These are phyloP conservation scores for Chrysosphaeria jannelii DNA, from an alignment of 2,329 filamentous ascomycete genomes.

Conservation along the genomic window DNA sequence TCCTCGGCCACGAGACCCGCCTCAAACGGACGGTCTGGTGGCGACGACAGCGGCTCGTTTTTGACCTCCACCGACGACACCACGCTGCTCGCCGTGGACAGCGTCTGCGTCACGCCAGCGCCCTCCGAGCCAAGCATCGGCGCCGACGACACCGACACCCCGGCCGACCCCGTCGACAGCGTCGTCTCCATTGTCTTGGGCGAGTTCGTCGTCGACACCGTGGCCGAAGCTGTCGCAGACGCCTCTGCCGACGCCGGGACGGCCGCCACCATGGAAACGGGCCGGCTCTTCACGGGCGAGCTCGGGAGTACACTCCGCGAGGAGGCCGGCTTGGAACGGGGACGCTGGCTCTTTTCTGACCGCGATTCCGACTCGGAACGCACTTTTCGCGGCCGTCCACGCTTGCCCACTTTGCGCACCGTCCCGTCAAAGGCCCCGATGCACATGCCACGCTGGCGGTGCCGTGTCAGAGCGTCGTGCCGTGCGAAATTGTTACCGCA, in stretches of 20 bases:
- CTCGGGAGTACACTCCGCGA: too few relatives aligned
- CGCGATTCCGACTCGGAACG: conserved; percentile 25
- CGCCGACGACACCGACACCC: conserved; percentile 12
- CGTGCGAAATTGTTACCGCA: conserved; percentile 87
- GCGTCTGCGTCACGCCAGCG: conserved; percentile 5
- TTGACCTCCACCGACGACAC: conserved; percentile 14
- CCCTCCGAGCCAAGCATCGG: conserved; percentile 9
- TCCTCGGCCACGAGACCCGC: conserved; percentile 3
- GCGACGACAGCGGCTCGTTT: conserved; percentile 17
- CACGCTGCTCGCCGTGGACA: too few relatives aligned
- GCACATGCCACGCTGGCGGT: conserved; percentile 89
- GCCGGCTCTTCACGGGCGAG: too few relatives aligned
- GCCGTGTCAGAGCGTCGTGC: conserved; percentile 79
- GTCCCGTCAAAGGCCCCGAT: conserved; percentile 72
- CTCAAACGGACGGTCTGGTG: conserved; percentile 8
- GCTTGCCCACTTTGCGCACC: conserved; percentile 26
- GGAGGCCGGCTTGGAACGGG: conserved; percentile 23
- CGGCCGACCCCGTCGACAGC: conserved; percentile 12
- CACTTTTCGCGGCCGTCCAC: conserved; percentile 32
- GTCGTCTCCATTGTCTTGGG: too few relatives aligned
- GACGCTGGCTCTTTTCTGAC: conserved; percentile 23
- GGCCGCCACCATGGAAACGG: too few relatives aligned
- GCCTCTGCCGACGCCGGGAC: too few relatives aligned
- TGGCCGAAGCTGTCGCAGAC: too few relatives aligned
- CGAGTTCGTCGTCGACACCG: too few relatives aligned